Percentiles rank a stretch among this genome's conserved stretches.
Conservation (phyloP, 345 rosid species). For the thale cress (Arabidopsis thaliana) region DNA sequence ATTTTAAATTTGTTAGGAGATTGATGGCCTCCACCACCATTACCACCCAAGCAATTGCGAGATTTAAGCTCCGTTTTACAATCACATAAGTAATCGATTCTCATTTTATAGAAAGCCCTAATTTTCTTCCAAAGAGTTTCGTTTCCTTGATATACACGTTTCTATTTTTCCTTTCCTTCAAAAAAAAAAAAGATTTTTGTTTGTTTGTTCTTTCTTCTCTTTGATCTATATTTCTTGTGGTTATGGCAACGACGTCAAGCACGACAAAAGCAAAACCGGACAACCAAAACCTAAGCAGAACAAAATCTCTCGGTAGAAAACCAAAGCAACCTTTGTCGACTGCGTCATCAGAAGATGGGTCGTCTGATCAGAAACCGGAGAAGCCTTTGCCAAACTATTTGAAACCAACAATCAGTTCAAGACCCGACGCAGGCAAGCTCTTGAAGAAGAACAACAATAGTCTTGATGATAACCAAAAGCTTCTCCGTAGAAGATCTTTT, state of each 20-base stretch:
- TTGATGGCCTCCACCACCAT: conserved; percentile 50
- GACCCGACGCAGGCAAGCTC: conserved; percentile 47
- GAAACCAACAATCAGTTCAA: conserved; percentile 66
- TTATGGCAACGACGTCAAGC: conserved; percentile 53
- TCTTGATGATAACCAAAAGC: conserved; percentile 49
- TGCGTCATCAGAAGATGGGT: conserved; percentile 36
- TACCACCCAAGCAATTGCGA: conserved; percentile 31
- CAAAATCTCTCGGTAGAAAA: conserved; percentile 34
- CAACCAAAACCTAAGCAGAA: conserved; percentile 49
- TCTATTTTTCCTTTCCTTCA: conserved; percentile 11
- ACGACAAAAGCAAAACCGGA: conserved; percentile 35
- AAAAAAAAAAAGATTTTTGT: not conserved
- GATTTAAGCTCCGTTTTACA: conserved; percentile 46
- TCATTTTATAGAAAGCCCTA: conserved; percentile 42
- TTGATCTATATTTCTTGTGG: conserved; percentile 5
- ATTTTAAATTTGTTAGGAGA: conserved; percentile 20
- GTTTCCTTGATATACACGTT: conserved; percentile 44
- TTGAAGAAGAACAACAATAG: conserved; percentile 47
- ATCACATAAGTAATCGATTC: conserved; percentile 30
- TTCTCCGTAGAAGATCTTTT: conserved; percentile 76
- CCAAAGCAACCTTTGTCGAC: conserved; percentile 36
- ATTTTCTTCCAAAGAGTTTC: conserved; percentile 2
- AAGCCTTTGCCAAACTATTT: conserved; percentile 61
- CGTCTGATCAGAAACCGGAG: conserved; percentile 42
- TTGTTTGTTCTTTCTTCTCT: conserved; percentile 7